Conservation (phyloP, 108 stramenopile genomes). For the Schizochytrium sp. region DNA sequence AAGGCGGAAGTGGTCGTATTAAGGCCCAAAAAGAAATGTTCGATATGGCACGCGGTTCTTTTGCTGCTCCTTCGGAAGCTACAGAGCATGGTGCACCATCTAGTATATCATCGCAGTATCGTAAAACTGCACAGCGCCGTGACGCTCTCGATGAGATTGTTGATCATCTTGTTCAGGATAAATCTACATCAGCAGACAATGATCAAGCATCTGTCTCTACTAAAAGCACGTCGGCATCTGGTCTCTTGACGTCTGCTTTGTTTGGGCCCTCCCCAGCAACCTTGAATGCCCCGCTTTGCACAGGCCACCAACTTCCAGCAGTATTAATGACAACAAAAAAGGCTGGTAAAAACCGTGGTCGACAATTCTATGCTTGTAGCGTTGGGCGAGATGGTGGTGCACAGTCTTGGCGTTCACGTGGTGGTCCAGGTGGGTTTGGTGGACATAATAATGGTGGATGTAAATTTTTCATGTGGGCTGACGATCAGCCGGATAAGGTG, state of each 20-base stretch:
- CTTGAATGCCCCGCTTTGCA: slow-evolving; percentile 7
- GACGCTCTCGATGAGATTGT: background rate
- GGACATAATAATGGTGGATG: slow-evolving; percentile 20
- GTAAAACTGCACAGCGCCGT: background rate
- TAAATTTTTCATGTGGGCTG: slow-evolving; percentile 56
- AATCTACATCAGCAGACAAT: background rate
- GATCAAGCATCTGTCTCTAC: background rate
- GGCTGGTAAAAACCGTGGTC: slow-evolving; percentile 20
- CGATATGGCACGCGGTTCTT: background rate
- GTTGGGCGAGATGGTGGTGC: background rate
- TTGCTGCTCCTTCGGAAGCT: background rate
- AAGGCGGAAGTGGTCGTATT: slow-evolving; percentile 31
- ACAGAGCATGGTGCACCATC: background rate
- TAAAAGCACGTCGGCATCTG: background rate
- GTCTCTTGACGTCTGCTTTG: background rate
- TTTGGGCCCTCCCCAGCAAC: background rate
- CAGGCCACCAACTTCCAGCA: background rate
- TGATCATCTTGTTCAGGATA: background rate
- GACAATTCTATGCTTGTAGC: slow-evolving; percentile 32
- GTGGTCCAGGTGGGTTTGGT: background rate
- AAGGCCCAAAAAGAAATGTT: slow-evolving; percentile 40
- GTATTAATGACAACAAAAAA: slow-evolving; percentile 6
- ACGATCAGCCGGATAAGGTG: background rate
- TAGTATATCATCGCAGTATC: background rate
- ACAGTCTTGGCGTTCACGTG: background rate